These are phyloP conservation scores for Yamadazyma dendronema DNA, from an alignment of 1,139 yeast species.

Conservation along the genomic window DNA sequence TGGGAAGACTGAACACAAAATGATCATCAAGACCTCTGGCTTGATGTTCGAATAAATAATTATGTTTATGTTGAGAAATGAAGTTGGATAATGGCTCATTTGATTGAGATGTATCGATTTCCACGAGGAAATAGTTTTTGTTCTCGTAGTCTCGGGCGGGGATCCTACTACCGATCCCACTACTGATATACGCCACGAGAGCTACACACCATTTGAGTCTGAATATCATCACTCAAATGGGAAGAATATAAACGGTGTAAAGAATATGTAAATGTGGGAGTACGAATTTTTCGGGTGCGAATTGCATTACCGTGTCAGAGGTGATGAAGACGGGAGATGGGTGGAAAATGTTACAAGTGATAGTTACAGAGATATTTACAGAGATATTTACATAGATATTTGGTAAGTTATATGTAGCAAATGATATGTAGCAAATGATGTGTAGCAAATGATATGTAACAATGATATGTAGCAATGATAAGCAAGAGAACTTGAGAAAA, in stretches of 20 bases:
- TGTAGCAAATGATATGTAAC: no score
- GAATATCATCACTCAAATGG: slow-evolving; percentile 1
- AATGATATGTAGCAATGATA: no score
- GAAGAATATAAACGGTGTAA: not conserved
- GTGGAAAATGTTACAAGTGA: no score
- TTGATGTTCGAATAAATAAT: slow-evolving; percentile 52
- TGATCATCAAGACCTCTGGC: slow-evolving; percentile 58
- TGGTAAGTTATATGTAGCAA: no score
- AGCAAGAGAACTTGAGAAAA: no score
- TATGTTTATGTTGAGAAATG: slow-evolving; percentile 31
- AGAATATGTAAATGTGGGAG: not conserved
- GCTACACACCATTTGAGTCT: slow-evolving; percentile 4
- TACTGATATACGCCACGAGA: not conserved
- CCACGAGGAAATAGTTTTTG: slow-evolving; percentile 58
- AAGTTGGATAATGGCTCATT: slow-evolving; percentile 30
- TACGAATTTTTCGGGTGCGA: not conserved
- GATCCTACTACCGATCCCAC: slow-evolving; percentile 10
- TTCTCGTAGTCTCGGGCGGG: slow-evolving; percentile 38
- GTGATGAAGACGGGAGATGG: no score
- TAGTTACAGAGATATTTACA: no score
- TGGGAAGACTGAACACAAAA: slow-evolving; percentile 58
- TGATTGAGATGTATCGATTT: slow-evolving; percentile 37
- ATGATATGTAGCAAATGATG: no score
- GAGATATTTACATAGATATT: no score
- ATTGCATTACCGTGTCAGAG: no score